These are phyloP conservation scores for Plasmodium chabaudi DNA, from an alignment of 169 alveolate genomes.

Conservation along the genomic window DNA sequence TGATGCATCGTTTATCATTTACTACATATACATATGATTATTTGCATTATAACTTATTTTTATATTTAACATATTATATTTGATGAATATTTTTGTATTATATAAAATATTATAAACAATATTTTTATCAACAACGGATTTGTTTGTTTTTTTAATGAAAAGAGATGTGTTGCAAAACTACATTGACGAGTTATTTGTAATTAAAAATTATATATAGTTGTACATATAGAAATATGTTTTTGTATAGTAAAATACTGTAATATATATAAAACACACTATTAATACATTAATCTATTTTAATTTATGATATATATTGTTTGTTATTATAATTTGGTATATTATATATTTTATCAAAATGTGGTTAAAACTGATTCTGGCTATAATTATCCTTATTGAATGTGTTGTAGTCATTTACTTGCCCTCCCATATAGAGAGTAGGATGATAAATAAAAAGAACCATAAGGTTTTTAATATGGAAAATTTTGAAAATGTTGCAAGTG, in stretches of 20 bases:
- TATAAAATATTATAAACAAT: no score
- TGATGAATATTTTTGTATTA: no score
- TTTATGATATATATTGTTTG: constrained; percentile 9
- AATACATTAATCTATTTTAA: constrained; percentile 1
- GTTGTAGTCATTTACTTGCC: constrained; percentile 64
- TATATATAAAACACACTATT: not conserved
- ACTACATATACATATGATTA: no score
- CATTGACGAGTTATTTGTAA: no score
- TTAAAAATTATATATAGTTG: not conserved
- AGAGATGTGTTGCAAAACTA: not conserved
- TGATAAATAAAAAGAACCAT: constrained; percentile 39
- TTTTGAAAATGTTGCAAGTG: constrained; percentile 75
- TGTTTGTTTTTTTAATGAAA: not conserved
- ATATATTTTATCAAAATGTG: constrained; percentile 62
- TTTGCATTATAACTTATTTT: no score
- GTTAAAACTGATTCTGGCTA: constrained; percentile 37
- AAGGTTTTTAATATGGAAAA: constrained; percentile 54
- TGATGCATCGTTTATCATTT: no score
- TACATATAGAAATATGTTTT: constrained; percentile 16
- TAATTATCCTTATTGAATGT: constrained; percentile 61
- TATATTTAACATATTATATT: no score
- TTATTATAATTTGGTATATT: constrained; percentile 13
- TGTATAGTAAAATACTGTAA: constrained; percentile 6
- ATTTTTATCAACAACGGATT: not conserved
- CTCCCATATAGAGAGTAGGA: constrained; percentile 28